Evolutionary conservation across 495 filamentous ascomycete genomes (phyloP).

Genomic region (Daldinia loculata): DNA sequence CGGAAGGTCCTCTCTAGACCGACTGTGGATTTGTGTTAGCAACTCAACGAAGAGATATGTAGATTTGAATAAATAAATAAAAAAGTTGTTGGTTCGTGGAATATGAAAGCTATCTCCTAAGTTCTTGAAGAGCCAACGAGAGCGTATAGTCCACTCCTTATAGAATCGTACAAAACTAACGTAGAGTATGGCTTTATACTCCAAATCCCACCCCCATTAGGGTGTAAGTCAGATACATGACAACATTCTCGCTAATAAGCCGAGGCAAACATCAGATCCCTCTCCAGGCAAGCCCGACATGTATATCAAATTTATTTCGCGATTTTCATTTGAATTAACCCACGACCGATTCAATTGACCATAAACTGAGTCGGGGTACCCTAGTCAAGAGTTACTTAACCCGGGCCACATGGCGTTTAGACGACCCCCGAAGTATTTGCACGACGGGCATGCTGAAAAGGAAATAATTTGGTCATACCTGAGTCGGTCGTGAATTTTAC

Average conservation of each 20-base stretch:
- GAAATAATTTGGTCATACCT: constrained; percentile 44
- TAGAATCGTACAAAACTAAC: not conserved
- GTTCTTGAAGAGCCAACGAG: not conserved
- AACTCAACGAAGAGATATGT: not conserved
- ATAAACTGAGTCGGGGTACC: not conserved
- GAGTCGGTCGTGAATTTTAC: constrained; percentile 55
- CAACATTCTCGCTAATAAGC: not conserved
- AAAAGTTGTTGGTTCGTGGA: not conserved
- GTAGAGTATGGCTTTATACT: not conserved
- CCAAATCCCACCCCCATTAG: not conserved
- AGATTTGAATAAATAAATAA: not conserved
- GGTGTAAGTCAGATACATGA: not conserved
- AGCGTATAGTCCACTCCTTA: not conserved
- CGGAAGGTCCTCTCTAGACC: constrained; percentile 72
- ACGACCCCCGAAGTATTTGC: not conserved
- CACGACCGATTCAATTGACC: not conserved
- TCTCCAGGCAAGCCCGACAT: not conserved
- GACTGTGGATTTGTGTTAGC: constrained; percentile 45
- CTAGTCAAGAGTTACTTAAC: constrained; percentile 9
- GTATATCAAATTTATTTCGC: not conserved
- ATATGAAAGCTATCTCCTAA: not conserved
- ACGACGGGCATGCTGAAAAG: not conserved
- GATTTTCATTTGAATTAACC: not conserved
- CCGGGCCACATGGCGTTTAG: not conserved
- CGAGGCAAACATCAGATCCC: not conserved